Base-by-base conservation (phyloP, 768 basidiomycete species). In the Porphyrellus cyaneotinctus region DNA sequence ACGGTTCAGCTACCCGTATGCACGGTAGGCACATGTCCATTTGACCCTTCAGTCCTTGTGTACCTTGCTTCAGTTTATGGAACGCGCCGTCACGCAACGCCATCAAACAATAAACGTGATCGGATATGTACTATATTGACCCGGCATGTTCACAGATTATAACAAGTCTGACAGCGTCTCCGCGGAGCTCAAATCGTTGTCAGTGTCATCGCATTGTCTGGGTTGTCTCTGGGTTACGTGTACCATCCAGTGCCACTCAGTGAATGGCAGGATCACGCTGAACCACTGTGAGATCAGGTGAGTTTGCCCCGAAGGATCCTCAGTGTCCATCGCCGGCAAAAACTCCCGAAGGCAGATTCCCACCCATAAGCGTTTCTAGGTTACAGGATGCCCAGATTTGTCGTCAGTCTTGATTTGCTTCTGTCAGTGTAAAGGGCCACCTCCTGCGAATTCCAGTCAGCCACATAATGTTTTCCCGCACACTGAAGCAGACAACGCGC, bases 301-400 rank as follows among this genome's bases (percentile, higher is more conserved):
- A 50, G 56, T 35, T 23, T 17, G 15, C 28, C n/a, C 41, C 38
- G 18, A 33, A 14, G 26, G 10, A 18, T 17, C 39, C 30, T 9
- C 26, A 28, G 4, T 28, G 26, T 28, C 26, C 26, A 28, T n/a
- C n/a, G n/a, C n/a, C n/a, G n/a, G n/a, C n/a, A n/a, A n/a, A n/a
- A n/a, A n/a, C n/a, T n/a, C n/a, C n/a, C n/a, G n/a, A 28, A 28
- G 26, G 26, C 26, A 28, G 22, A 20, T 61, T 61, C 59, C 49
- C 52, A 54, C 47, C 36, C 51, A 23, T 9, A 31, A 46, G 48
- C 41, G 56, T 62, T 53, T 44, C 60, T 44, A 55, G 48, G 53
- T 53, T 51, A 59, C 54, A 38, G 31, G 35, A 24, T 13, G 26
- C 24, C 51, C 47, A 42, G 24, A 53, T 53, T 39, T 57, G 26